These are phyloP conservation scores for Ilyonectria destructans DNA, from an alignment of 2,329 filamentous ascomycete genomes.

Conservation along the genomic window DNA sequence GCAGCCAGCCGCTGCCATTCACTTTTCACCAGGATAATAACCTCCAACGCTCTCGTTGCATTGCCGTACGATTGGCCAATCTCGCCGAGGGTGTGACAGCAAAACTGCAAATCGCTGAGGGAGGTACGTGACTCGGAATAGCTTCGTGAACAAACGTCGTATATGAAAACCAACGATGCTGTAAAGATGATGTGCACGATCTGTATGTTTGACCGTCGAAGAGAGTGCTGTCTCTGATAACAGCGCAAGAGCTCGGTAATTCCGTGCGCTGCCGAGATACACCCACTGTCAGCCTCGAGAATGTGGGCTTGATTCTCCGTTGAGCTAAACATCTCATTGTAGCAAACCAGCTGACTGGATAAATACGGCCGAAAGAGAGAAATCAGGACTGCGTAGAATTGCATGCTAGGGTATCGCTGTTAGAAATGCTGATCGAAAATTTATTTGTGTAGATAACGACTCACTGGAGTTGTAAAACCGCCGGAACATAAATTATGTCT, in stretches of 20 bases:
- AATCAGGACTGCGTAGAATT: constrained; percentile 40
- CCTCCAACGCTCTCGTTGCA: constrained; percentile 37
- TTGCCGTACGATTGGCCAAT: constrained; percentile 38
- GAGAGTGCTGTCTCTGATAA: constrained; percentile 40
- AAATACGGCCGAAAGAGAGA: constrained; percentile 39
- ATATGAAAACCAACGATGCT: constrained; percentile 38
- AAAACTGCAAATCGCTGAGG: constrained; percentile 36
- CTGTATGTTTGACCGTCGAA: constrained; percentile 38
- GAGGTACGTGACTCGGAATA: constrained; percentile 23
- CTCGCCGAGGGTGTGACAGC: constrained; percentile 42
- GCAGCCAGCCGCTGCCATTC: constrained; percentile 33
- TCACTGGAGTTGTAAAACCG: constrained; percentile 42
- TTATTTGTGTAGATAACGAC: neutral
- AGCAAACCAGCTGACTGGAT: constrained; percentile 26
- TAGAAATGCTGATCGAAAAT: neutral
- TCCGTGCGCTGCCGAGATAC: constrained; percentile 40
- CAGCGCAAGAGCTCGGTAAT: constrained; percentile 35
- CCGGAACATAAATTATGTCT: constrained; percentile 23
- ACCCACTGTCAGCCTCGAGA: neutral
- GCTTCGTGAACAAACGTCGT: constrained; percentile 34
- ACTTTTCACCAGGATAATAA: constrained; percentile 37
- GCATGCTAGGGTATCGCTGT: constrained; percentile 38
- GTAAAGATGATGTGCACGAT: constrained; percentile 45
- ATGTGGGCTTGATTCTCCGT: constrained; percentile 5
- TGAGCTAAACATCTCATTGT: constrained; percentile 14